phyloP scores from a whole-genome alignment of 2,329 filamentous ascomycete species.

The Phialocephala subalpina region DNA sequence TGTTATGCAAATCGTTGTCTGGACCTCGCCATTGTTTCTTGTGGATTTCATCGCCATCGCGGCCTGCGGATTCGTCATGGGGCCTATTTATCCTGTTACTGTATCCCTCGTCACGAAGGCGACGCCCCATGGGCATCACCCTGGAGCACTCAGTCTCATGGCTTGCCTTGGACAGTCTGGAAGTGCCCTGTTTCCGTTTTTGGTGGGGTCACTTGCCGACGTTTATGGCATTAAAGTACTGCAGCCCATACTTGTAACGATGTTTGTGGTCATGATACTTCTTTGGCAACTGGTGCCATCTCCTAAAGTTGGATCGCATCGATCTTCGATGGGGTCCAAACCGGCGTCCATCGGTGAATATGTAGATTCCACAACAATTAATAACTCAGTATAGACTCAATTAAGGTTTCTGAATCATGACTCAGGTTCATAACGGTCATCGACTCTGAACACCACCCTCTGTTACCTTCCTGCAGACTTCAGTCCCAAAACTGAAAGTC shows the following conservation, averaged over 20 bases:
- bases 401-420: background rate
- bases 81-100: constrained; percentile 22
- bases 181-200: constrained; percentile 21
- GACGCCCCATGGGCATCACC: constrained; percentile 21
- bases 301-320: background rate
- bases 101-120: constrained; percentile 21
- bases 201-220: constrained; percentile 19
- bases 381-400: background rate
- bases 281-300: constrained; percentile 21
- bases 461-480: too few relatives aligned
- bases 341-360: background rate
- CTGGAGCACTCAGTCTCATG: constrained; percentile 22
- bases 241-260: constrained; percentile 16
- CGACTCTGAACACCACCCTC: background rate
- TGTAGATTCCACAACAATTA: background rate
- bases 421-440: background rate
- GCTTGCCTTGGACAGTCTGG: constrained; percentile 21
- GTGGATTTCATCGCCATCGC: constrained; percentile 40
- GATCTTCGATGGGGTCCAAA: background rate
- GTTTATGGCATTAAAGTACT: constrained; percentile 14
- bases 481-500: too few relatives aligned
- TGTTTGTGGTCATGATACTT: constrained; percentile 18
- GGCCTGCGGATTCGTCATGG: constrained; percentile 22
- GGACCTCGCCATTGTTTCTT: constrained; percentile 79
- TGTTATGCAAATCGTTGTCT: constrained; percentile 74